phyloP scores from a whole-genome alignment of 192 early-diverging fungal genomes.

The Backusella luteola region DNA sequence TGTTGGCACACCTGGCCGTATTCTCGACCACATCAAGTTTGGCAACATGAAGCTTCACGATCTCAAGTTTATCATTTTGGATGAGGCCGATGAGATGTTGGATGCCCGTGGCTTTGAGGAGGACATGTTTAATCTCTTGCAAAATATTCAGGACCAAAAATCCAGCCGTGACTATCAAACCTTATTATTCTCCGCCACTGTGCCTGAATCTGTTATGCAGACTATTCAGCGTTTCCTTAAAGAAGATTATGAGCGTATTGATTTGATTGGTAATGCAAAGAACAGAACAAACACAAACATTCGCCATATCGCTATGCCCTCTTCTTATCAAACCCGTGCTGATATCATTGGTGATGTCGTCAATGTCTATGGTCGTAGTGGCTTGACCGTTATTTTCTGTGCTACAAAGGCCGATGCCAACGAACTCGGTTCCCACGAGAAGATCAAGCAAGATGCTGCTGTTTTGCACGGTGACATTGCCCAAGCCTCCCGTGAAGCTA shows the following conservation, averaged over 20 bases:
- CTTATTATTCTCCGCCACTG: slow-evolving; percentile 83
- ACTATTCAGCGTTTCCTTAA: slow-evolving; percentile 62
- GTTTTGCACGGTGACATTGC: slow-evolving; percentile 86
- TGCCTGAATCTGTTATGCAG: slow-evolving; percentile 76
- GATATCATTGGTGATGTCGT: slow-evolving; percentile 95
- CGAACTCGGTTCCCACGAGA: slow-evolving; percentile 76
- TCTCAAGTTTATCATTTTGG: slow-evolving; percentile 65
- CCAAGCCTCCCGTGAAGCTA: slow-evolving; percentile 73
- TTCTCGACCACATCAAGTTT: slow-evolving; percentile 80
- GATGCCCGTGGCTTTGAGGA: slow-evolving; percentile 82
- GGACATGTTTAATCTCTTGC: slow-evolving; percentile 76
- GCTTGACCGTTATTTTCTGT: slow-evolving; percentile 90
- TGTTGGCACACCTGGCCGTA: slow-evolving; percentile 82
- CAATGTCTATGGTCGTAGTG: slow-evolving; percentile 80
- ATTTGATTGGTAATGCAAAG: slow-evolving; percentile 82
- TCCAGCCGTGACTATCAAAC: slow-evolving; percentile 60
- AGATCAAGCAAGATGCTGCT: slow-evolving; percentile 72
- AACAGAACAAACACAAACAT: slow-evolving; percentile 90
- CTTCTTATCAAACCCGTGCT: slow-evolving; percentile 85
- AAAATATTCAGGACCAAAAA: slow-evolving; percentile 78
- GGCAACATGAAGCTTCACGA: slow-evolving; percentile 70
- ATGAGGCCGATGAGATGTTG: slow-evolving; percentile 86
- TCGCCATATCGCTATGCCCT: slow-evolving; percentile 80
- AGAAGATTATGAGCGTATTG: slow-evolving; percentile 65
- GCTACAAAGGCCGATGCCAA: slow-evolving; percentile 92